Conservation (phyloP, 768 basidiomycete genomes). For the Obba rivulosa region DNA sequence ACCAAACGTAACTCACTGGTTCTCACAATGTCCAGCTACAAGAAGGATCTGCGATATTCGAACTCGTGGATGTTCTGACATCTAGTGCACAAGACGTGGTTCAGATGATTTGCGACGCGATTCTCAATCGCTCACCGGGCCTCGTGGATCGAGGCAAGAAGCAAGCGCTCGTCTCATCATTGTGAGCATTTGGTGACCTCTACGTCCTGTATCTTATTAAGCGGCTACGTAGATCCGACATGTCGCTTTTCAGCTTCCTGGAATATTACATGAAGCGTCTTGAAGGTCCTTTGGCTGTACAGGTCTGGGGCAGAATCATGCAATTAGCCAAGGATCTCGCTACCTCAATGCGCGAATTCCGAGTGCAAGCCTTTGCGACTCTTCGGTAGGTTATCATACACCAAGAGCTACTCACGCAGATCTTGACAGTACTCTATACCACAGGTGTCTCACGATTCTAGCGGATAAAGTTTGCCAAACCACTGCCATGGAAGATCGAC, state of each 20-base stretch:
- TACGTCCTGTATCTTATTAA: not conserved
- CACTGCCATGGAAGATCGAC: conserved; percentile 84
- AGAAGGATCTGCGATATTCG: conserved; percentile 53
- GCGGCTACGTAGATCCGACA: conserved; percentile 49
- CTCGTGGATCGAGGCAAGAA: conserved; percentile 56
- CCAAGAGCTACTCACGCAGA: not conserved
- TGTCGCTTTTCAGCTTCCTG: conserved; percentile 75
- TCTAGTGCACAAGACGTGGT: conserved; percentile 84
- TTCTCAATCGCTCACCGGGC: conserved; percentile 52
- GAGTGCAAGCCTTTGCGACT: conserved; percentile 62
- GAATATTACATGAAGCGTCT: conserved; percentile 79
- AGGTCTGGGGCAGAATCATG: conserved; percentile 83
- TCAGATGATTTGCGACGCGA: conserved; percentile 84
- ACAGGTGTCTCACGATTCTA: conserved; percentile 70
- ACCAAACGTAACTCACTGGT: not conserved
- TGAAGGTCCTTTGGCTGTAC: conserved; percentile 88
- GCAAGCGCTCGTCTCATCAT: conserved; percentile 51
- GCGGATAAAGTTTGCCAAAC: conserved; percentile 86
- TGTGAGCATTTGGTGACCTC: conserved; percentile 42
- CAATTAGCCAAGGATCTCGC: conserved; percentile 75
- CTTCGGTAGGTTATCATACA: conserved; percentile 50
- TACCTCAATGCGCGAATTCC: conserved; percentile 61
- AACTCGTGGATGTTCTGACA: conserved; percentile 78
- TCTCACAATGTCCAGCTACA: not conserved
- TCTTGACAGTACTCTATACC: not conserved